phyloP scores from a whole-genome alignment of 2,329 filamentous ascomycete genomes.

The Neurospora sp. region DNA sequence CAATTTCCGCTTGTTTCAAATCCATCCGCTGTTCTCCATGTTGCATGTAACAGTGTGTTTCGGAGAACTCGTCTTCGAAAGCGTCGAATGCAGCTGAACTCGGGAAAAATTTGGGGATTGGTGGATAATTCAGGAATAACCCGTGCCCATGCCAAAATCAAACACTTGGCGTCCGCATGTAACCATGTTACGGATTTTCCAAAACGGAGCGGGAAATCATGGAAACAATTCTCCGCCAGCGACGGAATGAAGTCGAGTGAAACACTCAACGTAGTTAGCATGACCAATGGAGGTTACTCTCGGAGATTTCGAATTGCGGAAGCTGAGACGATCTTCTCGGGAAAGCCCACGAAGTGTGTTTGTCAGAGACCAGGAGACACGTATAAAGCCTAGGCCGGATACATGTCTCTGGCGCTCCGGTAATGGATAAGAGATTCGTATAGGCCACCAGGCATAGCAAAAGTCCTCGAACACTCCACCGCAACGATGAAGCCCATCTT shows the following conservation, averaged over 20 bases:
- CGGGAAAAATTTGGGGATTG: background rate
- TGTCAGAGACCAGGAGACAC: background rate
- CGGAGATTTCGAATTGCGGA: background rate
- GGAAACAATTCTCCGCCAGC: background rate
- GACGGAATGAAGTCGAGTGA: background rate
- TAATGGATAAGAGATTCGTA: background rate
- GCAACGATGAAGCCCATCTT: slow-evolving; percentile 9
- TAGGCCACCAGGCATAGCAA: background rate
- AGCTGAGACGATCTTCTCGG: background rate
- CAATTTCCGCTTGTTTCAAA: background rate
- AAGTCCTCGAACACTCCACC: background rate
- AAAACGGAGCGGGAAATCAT: background rate
- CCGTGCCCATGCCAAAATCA: background rate
- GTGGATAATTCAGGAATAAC: background rate
- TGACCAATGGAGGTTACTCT: background rate
- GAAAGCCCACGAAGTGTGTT: background rate
- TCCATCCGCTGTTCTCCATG: background rate
- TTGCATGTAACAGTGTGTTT: background rate
- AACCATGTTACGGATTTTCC: background rate
- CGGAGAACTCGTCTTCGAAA: background rate
- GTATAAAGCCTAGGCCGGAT: background rate
- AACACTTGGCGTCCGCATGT: no score
- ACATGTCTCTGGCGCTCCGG: background rate
- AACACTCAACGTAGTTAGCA: background rate
- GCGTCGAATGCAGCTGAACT: background rate